phyloP scores from a whole-genome alignment of 2,329 filamentous ascomycete genomes.

The Dryadomyces quercus-mongolicae region DNA sequence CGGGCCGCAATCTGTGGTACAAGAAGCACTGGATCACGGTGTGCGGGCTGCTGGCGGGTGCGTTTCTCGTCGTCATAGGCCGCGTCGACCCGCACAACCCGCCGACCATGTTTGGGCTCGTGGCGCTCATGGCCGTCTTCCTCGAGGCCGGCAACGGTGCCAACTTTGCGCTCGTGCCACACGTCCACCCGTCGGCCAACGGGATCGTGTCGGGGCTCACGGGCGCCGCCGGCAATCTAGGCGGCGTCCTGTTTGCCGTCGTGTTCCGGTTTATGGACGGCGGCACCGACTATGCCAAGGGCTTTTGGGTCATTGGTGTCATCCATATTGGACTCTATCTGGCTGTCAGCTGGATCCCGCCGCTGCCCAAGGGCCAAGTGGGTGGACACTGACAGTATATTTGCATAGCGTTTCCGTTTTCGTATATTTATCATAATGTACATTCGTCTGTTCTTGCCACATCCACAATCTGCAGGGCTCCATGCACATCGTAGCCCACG shows the following conservation, averaged over 20 bases:
- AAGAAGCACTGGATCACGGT: constrained; percentile 48
- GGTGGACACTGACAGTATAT: constrained; percentile 25
- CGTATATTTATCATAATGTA: too few species aligned
- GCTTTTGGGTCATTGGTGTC: constrained; percentile 72
- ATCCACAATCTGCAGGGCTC: constrained; percentile 22
- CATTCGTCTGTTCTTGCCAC: too few species aligned
- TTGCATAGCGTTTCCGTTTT: too few species aligned
- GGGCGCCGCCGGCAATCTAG: constrained; percentile 72
- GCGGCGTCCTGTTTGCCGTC: constrained; percentile 74
- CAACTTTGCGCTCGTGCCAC: constrained; percentile 77
- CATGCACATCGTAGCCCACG: constrained; percentile 41
- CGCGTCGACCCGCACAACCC: constrained; percentile 48
- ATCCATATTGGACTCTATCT: constrained; percentile 62
- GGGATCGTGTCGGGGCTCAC: constrained; percentile 65
- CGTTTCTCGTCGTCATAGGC: constrained; percentile 49
- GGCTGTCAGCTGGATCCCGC: constrained; percentile 42
- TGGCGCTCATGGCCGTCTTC: constrained; percentile 70
- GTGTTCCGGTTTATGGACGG: constrained; percentile 62
- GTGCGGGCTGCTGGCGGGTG: constrained; percentile 50
- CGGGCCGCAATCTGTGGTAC: constrained; percentile 24
- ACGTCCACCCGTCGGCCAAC: constrained; percentile 74
- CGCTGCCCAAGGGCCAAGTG: constrained; percentile 41
- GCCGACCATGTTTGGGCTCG: constrained; percentile 60
- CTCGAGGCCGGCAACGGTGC: constrained; percentile 76
- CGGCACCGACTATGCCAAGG: constrained; percentile 53